Percentiles rank a stretch among this genome's conserved stretches.
phyloP scores from a whole-genome alignment of 2,329 filamentous ascomycete species.

The Talaromyces sp. region DNA sequence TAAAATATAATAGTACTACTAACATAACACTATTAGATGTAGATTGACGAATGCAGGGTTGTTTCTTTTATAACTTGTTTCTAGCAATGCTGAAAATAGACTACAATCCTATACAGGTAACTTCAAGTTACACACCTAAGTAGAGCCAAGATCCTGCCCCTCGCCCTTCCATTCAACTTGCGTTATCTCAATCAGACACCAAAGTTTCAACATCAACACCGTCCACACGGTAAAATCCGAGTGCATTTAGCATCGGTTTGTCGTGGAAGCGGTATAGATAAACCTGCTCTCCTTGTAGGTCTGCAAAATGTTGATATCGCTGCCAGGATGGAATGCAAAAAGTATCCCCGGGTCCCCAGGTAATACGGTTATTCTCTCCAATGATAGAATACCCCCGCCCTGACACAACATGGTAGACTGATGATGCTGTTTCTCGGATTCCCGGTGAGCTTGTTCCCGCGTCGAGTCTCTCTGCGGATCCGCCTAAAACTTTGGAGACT shows the following conservation, averaged over 20 bases:
- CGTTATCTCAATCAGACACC: slow-evolving; percentile 22
- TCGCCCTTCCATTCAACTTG: not conserved
- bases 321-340: slow-evolving; percentile 54
- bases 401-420: slow-evolving; percentile 51
- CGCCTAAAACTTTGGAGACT: slow-evolving; percentile 48
- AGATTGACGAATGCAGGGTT: not conserved
- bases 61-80: not conserved
- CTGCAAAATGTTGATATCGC: slow-evolving; percentile 45
- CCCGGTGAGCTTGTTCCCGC: slow-evolving; percentile 32
- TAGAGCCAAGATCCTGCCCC: not conserved
- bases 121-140: not conserved
- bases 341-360: slow-evolving; percentile 50
- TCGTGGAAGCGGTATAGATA: slow-evolving; percentile 55
- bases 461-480: slow-evolving; percentile 43
- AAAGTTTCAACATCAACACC: slow-evolving; percentile 39
- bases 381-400: slow-evolving; percentile 43
- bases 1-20: not conserved
- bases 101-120: not conserved
- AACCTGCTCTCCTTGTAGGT: slow-evolving; percentile 23
- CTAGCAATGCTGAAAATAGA: not conserved
- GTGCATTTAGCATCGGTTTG: slow-evolving; percentile 49
- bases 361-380: slow-evolving; percentile 27
- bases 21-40: not conserved
- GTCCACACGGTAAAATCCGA: slow-evolving; percentile 48
- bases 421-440: slow-evolving; percentile 48